phyloP scores from a whole-genome alignment of 768 basidiomycete species.

The Xerocomellus chrysenteron region DNA sequence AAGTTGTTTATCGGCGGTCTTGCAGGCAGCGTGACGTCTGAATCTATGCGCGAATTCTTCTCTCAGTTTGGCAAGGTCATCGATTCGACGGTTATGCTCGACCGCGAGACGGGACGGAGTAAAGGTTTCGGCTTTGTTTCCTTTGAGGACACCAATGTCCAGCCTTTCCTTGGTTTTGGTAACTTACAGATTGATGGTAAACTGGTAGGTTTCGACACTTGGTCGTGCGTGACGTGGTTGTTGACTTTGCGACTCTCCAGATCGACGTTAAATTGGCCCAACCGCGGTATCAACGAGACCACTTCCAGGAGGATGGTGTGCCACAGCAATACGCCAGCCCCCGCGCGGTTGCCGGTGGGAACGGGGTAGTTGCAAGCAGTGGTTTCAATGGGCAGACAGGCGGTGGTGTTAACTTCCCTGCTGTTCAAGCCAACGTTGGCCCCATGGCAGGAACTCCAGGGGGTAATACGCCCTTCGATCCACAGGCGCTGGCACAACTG shows the following conservation, averaged over 20 bases:
- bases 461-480: conserved; percentile 77
- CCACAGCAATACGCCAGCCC: conserved; percentile 20
- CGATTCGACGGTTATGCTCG: conserved; percentile 98
- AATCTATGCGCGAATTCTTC: conserved; percentile 92
- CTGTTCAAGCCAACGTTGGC: conserved; percentile 22
- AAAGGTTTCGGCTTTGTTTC: conserved; percentile 99
- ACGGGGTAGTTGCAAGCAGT: conserved; percentile 12
- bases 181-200: conserved; percentile 94
- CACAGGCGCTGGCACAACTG: conserved; percentile 86
- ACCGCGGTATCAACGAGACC: conserved; percentile 79
- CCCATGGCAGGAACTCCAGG: conserved; percentile 31
- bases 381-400: conserved; percentile 36
- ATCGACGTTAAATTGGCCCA: conserved; percentile 98
- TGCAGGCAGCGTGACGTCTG: conserved; percentile 87
- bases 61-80: conserved; percentile 93
- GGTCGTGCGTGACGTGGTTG: neutral
- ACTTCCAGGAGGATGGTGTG: conserved; percentile 47
- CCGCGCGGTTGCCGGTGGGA: conserved; percentile 7
- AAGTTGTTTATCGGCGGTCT: conserved; percentile 97
- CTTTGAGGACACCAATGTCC: conserved; percentile 88
- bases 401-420: conserved; percentile 36
- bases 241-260: conserved; percentile 39
- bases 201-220: conserved; percentile 56
- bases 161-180: conserved; percentile 83
- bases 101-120: conserved; percentile 90